Evolutionary conservation across 2,329 filamentous ascomycete genomes (phyloP).

Genomic region (Hypomyces rosellus): DNA sequence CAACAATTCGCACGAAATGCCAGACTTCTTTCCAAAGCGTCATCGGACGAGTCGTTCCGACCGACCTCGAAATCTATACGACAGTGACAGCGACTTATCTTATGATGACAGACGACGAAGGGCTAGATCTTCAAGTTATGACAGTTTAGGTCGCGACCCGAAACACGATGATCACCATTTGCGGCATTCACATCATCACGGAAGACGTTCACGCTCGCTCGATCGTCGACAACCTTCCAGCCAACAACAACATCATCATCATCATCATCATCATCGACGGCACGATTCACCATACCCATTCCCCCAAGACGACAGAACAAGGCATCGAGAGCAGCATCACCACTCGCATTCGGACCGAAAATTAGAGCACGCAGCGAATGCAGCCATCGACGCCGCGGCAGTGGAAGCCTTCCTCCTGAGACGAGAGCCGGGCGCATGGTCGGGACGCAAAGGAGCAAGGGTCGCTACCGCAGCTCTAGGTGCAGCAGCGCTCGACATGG

Average conservation of each 20-base stretch:
- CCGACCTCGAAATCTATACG: not conserved
- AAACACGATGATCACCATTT: not conserved
- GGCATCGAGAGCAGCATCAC: not conserved
- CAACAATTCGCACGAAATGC: not conserved
- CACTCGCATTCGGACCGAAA: constrained; percentile 21
- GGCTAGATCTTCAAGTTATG: not conserved
- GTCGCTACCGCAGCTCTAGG: constrained; percentile 35
- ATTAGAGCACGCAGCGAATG: constrained; percentile 9
- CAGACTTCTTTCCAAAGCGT: not conserved
- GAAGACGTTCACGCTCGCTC: not conserved
- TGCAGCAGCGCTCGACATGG: constrained; percentile 31
- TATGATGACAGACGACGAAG: not conserved
- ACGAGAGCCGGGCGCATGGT: constrained; percentile 33
- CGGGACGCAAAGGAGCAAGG: constrained; percentile 31
- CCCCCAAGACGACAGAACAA: not conserved
- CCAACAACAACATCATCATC: too few species aligned
- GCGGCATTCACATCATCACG: not conserved
- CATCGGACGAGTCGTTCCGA: not conserved
- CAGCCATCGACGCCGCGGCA: constrained; percentile 33
- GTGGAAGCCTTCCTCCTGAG: constrained; percentile 32
- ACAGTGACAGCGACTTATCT: not conserved
- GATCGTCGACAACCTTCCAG: not conserved
- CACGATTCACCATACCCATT: too few species aligned
- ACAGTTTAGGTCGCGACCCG: not conserved
- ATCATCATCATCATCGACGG: not conserved